Evolutionary conservation across 1,284 basidiomycete genomes (phyloP).

Genomic region (Ganoderma lucidum): DNA sequence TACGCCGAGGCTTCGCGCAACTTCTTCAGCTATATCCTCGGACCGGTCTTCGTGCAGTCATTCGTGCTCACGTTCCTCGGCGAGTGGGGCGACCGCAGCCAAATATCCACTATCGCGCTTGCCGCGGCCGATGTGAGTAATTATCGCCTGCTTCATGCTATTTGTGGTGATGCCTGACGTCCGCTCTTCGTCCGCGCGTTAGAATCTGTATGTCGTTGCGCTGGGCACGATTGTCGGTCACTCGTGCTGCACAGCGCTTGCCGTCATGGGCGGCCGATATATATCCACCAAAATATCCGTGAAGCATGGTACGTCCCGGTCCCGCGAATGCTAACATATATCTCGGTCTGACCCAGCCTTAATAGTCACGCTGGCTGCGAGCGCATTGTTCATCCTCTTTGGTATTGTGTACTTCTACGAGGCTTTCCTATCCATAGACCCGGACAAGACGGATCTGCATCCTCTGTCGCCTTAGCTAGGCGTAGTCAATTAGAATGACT

Average conservation of each 20-base stretch:
- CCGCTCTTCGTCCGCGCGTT: slow-evolving; percentile 20
- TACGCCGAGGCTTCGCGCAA: slow-evolving; percentile 81
- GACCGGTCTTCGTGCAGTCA: slow-evolving; percentile 95
- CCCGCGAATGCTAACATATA: slow-evolving; percentile 10
- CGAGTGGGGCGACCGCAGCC: slow-evolving; percentile 98
- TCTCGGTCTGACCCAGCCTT: background rate
- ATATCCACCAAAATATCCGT: slow-evolving; percentile 94
- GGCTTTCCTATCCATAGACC: slow-evolving; percentile 54
- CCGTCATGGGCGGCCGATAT: slow-evolving; percentile 91
- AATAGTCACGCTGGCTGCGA: slow-evolving; percentile 86
- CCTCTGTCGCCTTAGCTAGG: slow-evolving; percentile 31
- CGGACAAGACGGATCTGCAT: slow-evolving; percentile 43
- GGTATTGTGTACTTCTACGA: slow-evolving; percentile 81
- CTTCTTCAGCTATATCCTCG: slow-evolving; percentile 84
- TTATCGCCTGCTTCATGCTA: slow-evolving; percentile 32
- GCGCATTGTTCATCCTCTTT: slow-evolving; percentile 86
- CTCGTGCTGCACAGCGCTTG: slow-evolving; percentile 86
- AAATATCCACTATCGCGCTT: slow-evolving; percentile 97
- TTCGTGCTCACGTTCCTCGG: slow-evolving; percentile 97
- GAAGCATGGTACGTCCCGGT: slow-evolving; percentile 78
- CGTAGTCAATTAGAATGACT: slow-evolving; percentile 17
- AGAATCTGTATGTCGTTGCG: slow-evolving; percentile 85
- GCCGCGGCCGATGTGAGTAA: slow-evolving; percentile 91
- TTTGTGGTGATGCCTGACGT: slow-evolving; percentile 11
- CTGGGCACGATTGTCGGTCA: slow-evolving; percentile 93